A percentile compares a stretch with the other conserved stretches of the same genome.
These are phyloP conservation scores for Blastobotrys ciferrii DNA, from an alignment of 1,139 yeast genomes.

Conservation along the genomic window DNA sequence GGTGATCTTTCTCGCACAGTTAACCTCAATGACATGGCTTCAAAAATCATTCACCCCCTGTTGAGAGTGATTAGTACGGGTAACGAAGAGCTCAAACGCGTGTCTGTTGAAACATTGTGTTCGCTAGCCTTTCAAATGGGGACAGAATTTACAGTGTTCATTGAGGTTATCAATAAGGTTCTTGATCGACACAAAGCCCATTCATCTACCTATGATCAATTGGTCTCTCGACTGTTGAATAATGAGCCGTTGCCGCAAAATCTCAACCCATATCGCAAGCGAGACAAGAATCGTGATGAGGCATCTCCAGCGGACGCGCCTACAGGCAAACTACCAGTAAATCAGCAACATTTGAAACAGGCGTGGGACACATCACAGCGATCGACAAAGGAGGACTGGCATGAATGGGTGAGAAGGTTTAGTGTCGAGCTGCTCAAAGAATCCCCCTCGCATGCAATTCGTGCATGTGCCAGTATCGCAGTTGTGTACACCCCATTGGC, in stretches of 20 bases:
- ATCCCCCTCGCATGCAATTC: conserved; percentile 89
- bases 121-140: conserved; percentile 79
- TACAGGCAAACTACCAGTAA: conserved; percentile 75
- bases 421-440: conserved; percentile 85
- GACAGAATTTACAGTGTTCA: conserved; percentile 77
- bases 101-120: conserved; percentile 78
- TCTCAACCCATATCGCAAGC: conserved; percentile 50
- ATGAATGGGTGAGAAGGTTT: conserved; percentile 89
- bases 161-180: conserved; percentile 79
- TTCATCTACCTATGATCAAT: conserved; percentile 73
- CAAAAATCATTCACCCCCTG: conserved; percentile 85
- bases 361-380: conserved; percentile 94
- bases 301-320: conserved; percentile 67
- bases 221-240: conserved; percentile 72
- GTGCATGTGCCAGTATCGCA: conserved; percentile 92
- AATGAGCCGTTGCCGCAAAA: conserved; percentile 90
- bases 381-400: conserved; percentile 94
- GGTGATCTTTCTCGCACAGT: conserved; percentile 78
- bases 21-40: conserved; percentile 81
- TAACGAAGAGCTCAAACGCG: conserved; percentile 60
- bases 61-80: conserved; percentile 58
- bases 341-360: conserved; percentile 68
- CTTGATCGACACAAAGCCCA: conserved; percentile 63
- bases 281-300: conserved; percentile 47
- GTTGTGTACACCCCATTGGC: conserved; percentile 87